A percentile compares a stretch with the other conserved stretches of the same genome.
Evolutionary conservation across 2,329 filamentous ascomycete genomes (phyloP).

Genomic region (Penicillium sp.): DNA sequence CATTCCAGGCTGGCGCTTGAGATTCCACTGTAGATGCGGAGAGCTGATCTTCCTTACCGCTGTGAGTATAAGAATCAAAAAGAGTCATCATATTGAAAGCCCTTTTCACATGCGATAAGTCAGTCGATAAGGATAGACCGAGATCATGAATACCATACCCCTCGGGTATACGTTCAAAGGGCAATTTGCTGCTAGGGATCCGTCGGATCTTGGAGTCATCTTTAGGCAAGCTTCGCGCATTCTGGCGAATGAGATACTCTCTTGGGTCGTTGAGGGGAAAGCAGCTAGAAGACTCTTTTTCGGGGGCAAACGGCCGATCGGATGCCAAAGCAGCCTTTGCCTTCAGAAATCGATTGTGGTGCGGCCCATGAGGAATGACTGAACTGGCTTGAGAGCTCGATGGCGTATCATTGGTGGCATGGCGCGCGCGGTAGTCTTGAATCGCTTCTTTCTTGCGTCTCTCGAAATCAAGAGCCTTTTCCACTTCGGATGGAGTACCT

Average conservation of each 20-base stretch:
- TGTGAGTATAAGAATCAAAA: conserved; percentile 2
- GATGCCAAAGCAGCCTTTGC: conserved; percentile 19
- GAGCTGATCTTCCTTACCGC: neutral
- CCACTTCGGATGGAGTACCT: conserved; percentile 10
- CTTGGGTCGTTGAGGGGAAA: conserved; percentile 15
- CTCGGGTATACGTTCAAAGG: conserved; percentile 22
- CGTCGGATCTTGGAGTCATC: neutral
- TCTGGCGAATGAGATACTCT: conserved; percentile 15
- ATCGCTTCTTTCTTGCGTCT: conserved; percentile 24
- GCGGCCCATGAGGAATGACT: conserved; percentile 7
- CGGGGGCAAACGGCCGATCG: neutral
- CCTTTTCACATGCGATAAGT: neutral
- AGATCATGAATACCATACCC: conserved; percentile 12
- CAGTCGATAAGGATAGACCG: neutral
- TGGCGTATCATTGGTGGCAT: neutral
- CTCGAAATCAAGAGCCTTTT: conserved; percentile 24
- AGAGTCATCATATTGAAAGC: neutral
- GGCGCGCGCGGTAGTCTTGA: conserved; percentile 2
- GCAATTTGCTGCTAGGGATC: conserved; percentile 9
- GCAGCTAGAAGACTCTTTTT: conserved; percentile 1
- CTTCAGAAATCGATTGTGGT: conserved; percentile 17
- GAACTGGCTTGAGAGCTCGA: neutral
- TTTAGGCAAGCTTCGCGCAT: neutral
- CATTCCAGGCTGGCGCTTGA: conserved; percentile 11
- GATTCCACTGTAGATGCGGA: neutral